Evolutionary conservation across 2,329 filamentous ascomycete species (phyloP), one percentile per base, ranked within the genome.

Genomic region (Aspergillus costaricaensis): DNA sequence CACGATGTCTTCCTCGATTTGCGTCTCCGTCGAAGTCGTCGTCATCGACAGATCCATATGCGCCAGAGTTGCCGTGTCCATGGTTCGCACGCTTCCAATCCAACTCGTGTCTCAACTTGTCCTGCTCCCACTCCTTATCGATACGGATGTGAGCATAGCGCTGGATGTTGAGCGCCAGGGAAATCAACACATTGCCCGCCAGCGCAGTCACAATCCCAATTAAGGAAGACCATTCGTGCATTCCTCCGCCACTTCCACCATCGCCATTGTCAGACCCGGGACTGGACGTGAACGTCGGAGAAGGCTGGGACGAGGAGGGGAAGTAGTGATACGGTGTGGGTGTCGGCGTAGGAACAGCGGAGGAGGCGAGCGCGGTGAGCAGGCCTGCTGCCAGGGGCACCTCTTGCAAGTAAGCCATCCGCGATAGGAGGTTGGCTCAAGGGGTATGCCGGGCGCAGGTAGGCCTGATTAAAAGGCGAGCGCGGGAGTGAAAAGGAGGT

Each of bases 181-280:
- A 96, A 67, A 99, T 98, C 56, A 99, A 84, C 36, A 97, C 82
- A 71, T 99, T 99, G 58, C 95, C 95, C 55, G 90, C 85, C 70
- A 99, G 96, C 54, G 95, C 93, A 2, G 93, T 96, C 57, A 94
- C 79, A 71, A 99, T 97, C 68, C 95, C 95, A 72, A 99, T 98
- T 57, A 98, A 82, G 25, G 92, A 96, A 50, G 92, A 96, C 93
- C 94, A 98, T 74, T 76, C 60, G 39, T 70, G 67, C 59, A 71
- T 65, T 19, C 62, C 50, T 14, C 68, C 67, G 15, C 64, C 62
- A 14, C 58, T 67, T 19, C 64, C 62, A 12, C 59, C 60, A 10
- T 63, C 60, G 23, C 68, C 69, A 62, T 69, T 60, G 32, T 66
- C 38, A 57, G 65, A 51, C 21, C 64, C 66, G 19, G 60, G 58